Evolutionary conservation across 2,329 filamentous ascomycete genomes (phyloP).

Genomic region (Cercospora berteroae): DNA sequence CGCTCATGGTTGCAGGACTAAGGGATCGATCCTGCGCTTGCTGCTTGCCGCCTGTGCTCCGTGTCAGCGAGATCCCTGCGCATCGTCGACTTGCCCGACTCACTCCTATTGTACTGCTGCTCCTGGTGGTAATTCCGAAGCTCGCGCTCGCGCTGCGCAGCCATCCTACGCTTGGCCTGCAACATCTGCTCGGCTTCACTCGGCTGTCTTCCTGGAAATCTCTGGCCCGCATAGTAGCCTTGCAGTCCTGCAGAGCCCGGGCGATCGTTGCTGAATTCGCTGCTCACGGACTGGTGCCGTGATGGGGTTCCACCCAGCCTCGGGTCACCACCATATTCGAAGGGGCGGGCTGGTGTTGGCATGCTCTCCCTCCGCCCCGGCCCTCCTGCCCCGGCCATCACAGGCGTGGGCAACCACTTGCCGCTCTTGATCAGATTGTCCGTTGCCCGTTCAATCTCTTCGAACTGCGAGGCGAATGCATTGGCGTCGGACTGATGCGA

Average conservation of each 20-base stretch:
- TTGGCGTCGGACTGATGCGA: constrained; percentile 63
- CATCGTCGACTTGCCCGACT: constrained; percentile 17
- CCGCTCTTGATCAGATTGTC: constrained; percentile 97
- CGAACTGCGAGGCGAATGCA: constrained; percentile 84
- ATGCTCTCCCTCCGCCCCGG: constrained; percentile 75
- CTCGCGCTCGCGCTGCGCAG: constrained; percentile 97
- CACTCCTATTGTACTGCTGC: constrained; percentile 99
- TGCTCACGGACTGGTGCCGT: constrained; percentile 73
- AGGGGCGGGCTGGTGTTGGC: constrained; percentile 54
- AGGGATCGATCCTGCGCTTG: constrained; percentile 64
- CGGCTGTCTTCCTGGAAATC: constrained; percentile 79
- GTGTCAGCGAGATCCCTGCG: neutral
- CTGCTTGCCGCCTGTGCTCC: constrained; percentile 65
- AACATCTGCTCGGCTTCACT: constrained; percentile 97
- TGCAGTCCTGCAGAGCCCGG: constrained; percentile 77
- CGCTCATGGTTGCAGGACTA: constrained; percentile 83
- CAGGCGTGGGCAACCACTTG: constrained; percentile 67
- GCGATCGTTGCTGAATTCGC: constrained; percentile 76
- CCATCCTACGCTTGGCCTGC: constrained; percentile 99
- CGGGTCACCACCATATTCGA: constrained; percentile 52
- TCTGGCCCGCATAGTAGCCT: constrained; percentile 90
- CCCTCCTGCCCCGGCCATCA: constrained; percentile 17
- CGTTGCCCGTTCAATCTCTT: constrained; percentile 93
- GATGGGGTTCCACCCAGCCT: constrained; percentile 64
- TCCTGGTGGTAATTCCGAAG: constrained; percentile 99